A percentile compares a stretch with the other conserved stretches of the same genome.
Conservation (phyloP, 495 filamentous ascomycete species). For the Trichoderma virens region DNA sequence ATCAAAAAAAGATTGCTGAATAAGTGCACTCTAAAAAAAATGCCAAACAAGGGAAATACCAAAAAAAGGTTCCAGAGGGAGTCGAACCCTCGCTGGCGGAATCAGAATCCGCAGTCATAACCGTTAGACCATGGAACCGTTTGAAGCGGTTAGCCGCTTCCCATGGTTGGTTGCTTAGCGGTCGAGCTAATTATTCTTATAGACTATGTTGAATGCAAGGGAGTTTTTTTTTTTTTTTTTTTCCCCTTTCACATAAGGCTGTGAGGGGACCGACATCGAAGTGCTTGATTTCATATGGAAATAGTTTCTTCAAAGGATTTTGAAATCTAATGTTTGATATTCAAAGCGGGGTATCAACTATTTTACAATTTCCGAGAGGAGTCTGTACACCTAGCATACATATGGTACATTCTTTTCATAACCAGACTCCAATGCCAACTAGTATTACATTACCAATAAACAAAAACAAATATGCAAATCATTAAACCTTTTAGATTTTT, state of each 20-base stretch:
- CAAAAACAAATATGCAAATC: neutral
- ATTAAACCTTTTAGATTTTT: neutral
- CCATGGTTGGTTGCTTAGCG: neutral
- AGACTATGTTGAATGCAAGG: neutral
- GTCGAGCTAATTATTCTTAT: neutral
- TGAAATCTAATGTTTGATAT: neutral
- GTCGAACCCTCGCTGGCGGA: constrained; percentile 9
- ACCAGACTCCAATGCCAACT: neutral
- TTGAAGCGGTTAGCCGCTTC: neutral
- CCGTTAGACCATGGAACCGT: constrained; percentile 6
- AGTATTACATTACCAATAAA: neutral
- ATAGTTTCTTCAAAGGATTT: too few species aligned
- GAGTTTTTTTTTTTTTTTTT: too few species aligned
- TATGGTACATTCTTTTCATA: neutral
- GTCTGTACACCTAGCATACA: neutral
- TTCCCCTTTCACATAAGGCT: too few species aligned
- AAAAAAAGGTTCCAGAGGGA: constrained; percentile 8
- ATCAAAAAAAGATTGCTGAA: neutral
- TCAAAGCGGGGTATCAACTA: neutral
- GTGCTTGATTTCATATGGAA: too few species aligned
- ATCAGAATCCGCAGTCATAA: constrained; percentile 9
- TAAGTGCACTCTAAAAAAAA: neutral
- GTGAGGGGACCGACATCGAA: too few species aligned
- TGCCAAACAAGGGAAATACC: neutral
- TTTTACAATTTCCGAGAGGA: constrained; percentile 3